Evolutionary conservation across 1,139 yeast genomes (phyloP).

Genomic region (Neolecta irregularis): DNA sequence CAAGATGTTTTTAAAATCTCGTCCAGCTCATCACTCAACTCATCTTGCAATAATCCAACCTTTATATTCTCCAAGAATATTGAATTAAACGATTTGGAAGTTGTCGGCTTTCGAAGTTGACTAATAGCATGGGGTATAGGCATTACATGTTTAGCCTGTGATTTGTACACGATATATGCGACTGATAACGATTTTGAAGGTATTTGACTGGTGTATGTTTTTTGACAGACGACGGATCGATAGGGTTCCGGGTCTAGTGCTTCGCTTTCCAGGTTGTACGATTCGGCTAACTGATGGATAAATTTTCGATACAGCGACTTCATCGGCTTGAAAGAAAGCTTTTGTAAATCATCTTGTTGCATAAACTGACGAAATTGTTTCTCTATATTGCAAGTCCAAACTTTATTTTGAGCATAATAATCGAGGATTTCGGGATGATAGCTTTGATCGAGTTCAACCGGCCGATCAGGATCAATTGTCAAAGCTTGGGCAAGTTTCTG

Average conservation of each 20-base stretch:
- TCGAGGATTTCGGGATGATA: slow-evolving; percentile 33
- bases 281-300: slow-evolving; percentile 49
- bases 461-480: slow-evolving; percentile 22
- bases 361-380: slow-evolving; percentile 36
- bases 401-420: slow-evolving; percentile 35
- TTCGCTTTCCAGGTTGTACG: slow-evolving; percentile 46
- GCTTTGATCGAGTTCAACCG: too few species aligned
- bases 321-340: slow-evolving; percentile 62
- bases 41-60: slow-evolving; percentile 14
- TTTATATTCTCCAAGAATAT: slow-evolving; percentile 13
- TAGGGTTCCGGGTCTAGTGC: slow-evolving; percentile 74
- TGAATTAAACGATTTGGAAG: slow-evolving; percentile 15
- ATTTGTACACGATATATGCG: too few species aligned
- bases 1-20: slow-evolving; percentile 4
- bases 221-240: slow-evolving; percentile 50
- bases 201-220: slow-evolving; percentile 5
- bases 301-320: slow-evolving; percentile 50
- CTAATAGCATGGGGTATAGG: slow-evolving; percentile 3
- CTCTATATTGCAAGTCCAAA: slow-evolving; percentile 45
- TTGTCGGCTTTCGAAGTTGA: too few species aligned
- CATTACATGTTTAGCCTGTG: too few species aligned
- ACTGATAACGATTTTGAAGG: not conserved
- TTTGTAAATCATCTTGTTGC: slow-evolving; percentile 23
- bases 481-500: slow-evolving; percentile 51
- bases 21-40: slow-evolving; percentile 2